Base-by-base conservation (phyloP, 441 rosid species). In the Pelargonium exstipulatum region DNA sequence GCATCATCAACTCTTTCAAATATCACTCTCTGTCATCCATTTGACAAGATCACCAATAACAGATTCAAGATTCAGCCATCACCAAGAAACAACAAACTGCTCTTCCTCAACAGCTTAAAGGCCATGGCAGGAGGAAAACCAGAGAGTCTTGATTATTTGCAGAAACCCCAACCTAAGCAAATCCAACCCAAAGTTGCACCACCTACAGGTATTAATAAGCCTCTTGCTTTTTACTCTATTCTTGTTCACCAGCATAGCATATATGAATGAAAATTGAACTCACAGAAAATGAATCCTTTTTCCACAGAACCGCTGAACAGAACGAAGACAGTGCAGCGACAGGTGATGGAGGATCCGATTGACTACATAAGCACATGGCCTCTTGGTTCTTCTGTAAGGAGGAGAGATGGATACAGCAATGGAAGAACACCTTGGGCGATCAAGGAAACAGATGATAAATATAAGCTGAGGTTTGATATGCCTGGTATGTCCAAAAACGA, bases 401-500 rank as follows among this genome's bases (percentile, higher is more conserved):
- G 37, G 37, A 32, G 37, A 1, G 65, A 67, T 1, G 68, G 78
- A 20, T 77, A 74, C 49, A 65, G 78, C 48, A 46, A 53, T 16
- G 76, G 73, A 57, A 74, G 81, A 63, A 71, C 74, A 7, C 81
- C 78, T 0, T 78, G 81, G 78, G 81, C 73, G 29, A 78, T 78
- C 18, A 74, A 68, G 75, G 78, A 74, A 65, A 18, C 58, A 12
- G 66, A 40, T 46, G 62, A 51, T 1, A 77, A 74, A 17, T 76
- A 74, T 40, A 74, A 65, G 70, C 20, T 78, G 61, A 55, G 82
- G 42, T 70, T 79, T 0, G 75, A 78, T 43, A 53, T 76, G 76
- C 82, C 78, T 4, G 84, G 80, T 10, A 71, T 78, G 84, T 69
- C 70, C 5, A 78, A 73, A 70, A 69, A 68, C 22, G 81, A 71